Evolutionary conservation across 257 asterid genomes (phyloP).

Genomic region (Solanum pimpinellifolium): DNA sequence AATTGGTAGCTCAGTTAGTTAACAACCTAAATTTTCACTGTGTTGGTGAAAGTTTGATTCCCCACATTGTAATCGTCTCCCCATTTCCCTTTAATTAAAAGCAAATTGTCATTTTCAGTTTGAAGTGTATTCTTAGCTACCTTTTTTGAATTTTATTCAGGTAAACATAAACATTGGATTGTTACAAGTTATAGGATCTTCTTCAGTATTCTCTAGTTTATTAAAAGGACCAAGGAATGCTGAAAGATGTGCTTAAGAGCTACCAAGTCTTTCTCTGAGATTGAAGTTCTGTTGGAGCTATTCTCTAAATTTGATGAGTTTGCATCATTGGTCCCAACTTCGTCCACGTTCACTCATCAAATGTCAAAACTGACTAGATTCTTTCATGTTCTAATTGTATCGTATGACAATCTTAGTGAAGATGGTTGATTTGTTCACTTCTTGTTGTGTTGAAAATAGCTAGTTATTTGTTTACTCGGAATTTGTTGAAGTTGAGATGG

Average conservation of each 20-base stretch:
- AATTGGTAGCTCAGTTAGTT: no score
- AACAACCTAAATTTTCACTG: no score
- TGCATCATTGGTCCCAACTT: conserved; percentile 6
- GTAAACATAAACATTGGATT: background rate
- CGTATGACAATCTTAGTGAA: conserved; percentile 32
- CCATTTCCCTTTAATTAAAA: no score
- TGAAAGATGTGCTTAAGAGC: conserved; percentile 61
- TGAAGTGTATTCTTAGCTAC: background rate
- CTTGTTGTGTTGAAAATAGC: background rate
- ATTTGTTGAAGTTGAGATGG: conserved; percentile 29
- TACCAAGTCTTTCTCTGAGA: conserved; percentile 24
- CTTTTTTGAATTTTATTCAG: background rate
- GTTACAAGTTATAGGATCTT: background rate
- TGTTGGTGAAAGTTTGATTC: no score
- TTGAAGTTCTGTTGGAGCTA: conserved; percentile 28
- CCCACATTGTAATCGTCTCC: no score
- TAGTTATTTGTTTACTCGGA: background rate
- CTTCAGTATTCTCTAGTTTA: conserved; percentile 15
- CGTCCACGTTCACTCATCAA: background rate
- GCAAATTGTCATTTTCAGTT: background rate
- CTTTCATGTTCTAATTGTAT: conserved; percentile 9
- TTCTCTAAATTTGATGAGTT: conserved; percentile 31
- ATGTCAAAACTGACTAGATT: background rate
- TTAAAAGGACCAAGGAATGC: conserved; percentile 60
- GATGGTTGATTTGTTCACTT: conserved; percentile 40